Base-by-base conservation (phyloP, 2,329 filamentous ascomycete genomes). In the Passalora sequoiae region DNA sequence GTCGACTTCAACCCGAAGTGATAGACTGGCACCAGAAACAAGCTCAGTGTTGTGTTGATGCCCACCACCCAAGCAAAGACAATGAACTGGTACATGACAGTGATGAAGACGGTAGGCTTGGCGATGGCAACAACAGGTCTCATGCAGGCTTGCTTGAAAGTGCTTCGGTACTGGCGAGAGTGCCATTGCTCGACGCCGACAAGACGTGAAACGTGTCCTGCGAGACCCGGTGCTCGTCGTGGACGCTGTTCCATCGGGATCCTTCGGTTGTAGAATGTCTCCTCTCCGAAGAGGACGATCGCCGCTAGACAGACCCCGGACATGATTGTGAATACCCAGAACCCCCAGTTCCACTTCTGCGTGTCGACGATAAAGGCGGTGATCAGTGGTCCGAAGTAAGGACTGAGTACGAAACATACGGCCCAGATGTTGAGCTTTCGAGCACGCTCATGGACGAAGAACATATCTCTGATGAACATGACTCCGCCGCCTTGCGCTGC, bases 11-110 rank as follows among this genome's bases (percentile, higher is more conserved):
- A 33, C n/a, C 44, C 44, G 24, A 54, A 55, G 16, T 50, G 40
- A 31, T 57, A 47, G 1, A 44, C n/a, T 37, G 40, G 47, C 5
- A 53, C 54, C 7, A 52, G 43, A 29, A 57, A 57, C 19, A 48
- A 53, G n/a, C 46, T 25, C 3, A 49, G 30, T 30, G 53, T 57
- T 1, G 51, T 58, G 32, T 55, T 57, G 40, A 57, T 57, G 2
- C 54, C 54, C 6, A 58, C 50, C 0, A 51, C 53, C 56, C 54
- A 58, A 6, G 51, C 51, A 21, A 58, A 58, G 10, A 31, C 44
- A 13, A 50, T 17, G 22, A 48, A 37, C 33, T 47, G 48, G 31
- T 44, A 46, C 13, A 37, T 20, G 12, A 22, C 20, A 12, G 27
- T 20, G 7, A 49, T 21, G 31, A 49, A 46, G 31, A 46, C 30